Base-by-base conservation (phyloP, 768 basidiomycete species). In the Coprinopsis marcescibilis region DNA sequence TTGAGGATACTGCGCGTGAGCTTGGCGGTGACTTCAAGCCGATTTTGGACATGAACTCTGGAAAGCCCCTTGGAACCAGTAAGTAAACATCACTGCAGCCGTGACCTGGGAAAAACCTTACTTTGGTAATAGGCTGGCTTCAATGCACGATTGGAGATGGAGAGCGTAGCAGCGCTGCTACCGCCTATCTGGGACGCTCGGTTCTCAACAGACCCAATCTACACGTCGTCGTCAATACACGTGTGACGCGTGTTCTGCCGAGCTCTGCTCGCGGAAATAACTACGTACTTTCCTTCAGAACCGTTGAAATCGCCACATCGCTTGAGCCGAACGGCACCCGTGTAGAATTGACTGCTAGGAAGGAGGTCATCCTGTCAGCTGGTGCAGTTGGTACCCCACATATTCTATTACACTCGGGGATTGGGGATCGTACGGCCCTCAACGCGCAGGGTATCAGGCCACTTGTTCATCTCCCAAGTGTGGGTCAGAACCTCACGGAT, bases 291-390 rank as follows among this genome's bases (percentile, higher is more conserved):
- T 21, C 35, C 6, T 46, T 53, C 27, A 40, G 43, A 21, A 47
- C 49, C 7, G 34, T 53, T 21, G 52, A 53, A 33, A 20, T 50
- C 12, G 17, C 36, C 11, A 15, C 42, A 4, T 30, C 19, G 4
- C 7, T 4, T 4, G 15, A 29, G 19, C 24, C 15, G 7, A 27
- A 46, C 24, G 38, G 26, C 21, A 41, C 37, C 13, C 46, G 36
- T 29, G 10, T 41, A 2, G 19, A 27, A 8, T 20, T 60, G 1
- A 60, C 52, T 1, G 81, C 80, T 1, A 58, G 53, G 46, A 77
- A 75, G 50, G 81, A 84, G 53, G 65, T 84, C 45, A 68, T 84
- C 14, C 53, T 84, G 4, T 60, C 62, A 0, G 66, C 65, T 12
- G 71, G 71, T 1, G 38, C 64, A 2, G 53, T 71, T 33, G 65